Percentiles rank a stretch among this genome's conserved stretches.
These are phyloP conservation scores for Acacia melanoxylon DNA, from an alignment of 306 rosid species.

Conservation along the genomic window DNA sequence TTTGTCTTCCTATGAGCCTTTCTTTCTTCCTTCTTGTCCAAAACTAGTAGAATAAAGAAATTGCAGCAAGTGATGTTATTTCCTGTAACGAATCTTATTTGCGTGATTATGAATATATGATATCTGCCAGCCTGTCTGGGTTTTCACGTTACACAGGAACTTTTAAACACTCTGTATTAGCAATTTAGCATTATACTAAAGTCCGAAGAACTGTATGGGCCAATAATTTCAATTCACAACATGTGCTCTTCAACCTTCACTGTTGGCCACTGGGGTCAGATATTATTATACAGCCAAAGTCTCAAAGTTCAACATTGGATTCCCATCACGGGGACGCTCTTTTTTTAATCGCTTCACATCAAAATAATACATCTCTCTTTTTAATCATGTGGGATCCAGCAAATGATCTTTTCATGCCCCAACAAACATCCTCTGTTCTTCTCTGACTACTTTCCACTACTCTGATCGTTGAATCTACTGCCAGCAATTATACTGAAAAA, in stretches of 20 bases:
- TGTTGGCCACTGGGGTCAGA: not conserved
- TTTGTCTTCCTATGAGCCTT: not conserved
- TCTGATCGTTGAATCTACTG: not conserved
- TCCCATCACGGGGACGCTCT: not conserved
- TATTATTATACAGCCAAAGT: not conserved
- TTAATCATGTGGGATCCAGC: not conserved
- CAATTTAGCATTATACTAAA: not conserved
- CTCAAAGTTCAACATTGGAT: not conserved
- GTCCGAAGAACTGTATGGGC: not conserved
- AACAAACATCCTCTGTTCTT: not conserved
- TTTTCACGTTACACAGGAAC: not conserved
- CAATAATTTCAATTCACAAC: not conserved
- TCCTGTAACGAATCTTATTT: not conserved
- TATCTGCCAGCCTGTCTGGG: not conserved
- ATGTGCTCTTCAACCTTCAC: not conserved
- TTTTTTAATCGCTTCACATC: not conserved
- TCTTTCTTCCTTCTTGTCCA: not conserved
- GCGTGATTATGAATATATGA: not conserved
- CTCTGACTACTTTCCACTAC: not conserved
- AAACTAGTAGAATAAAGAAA: not conserved
- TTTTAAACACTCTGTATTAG: not conserved
- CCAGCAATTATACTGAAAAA: not conserved
- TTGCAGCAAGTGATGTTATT: not conserved
- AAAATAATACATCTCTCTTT: not conserved
- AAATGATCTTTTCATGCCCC: not conserved